These are phyloP conservation scores for Phytophthora pseudosyringae DNA, from an alignment of 352 stramenopile species.

Conservation along the genomic window DNA sequence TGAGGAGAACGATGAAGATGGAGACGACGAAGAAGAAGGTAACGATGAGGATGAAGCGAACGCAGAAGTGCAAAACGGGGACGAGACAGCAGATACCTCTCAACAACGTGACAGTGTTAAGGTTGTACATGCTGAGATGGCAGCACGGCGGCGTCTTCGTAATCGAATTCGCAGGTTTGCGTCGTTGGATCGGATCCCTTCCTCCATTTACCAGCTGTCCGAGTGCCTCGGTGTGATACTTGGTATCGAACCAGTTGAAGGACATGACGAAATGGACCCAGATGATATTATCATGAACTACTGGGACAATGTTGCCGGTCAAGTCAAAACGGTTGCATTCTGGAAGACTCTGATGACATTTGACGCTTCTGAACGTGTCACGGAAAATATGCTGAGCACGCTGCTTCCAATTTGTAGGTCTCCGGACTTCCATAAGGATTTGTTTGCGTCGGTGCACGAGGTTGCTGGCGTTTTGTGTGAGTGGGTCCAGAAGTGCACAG, in stretches of 20 bases:
- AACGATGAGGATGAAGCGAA: neutral
- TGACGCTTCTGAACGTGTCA: slow-evolving; percentile 46
- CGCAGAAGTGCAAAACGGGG: neutral
- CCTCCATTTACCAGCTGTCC: slow-evolving; percentile 63
- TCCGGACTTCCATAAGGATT: slow-evolving; percentile 63
- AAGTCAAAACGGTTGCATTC: slow-evolving; percentile 48
- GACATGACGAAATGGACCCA: slow-evolving; percentile 67
- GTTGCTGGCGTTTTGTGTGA: slow-evolving; percentile 65
- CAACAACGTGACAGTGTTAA: neutral
- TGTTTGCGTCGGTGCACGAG: slow-evolving; percentile 58
- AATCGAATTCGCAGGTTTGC: slow-evolving; percentile 49
- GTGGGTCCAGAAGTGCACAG: slow-evolving; percentile 64
- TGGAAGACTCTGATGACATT: slow-evolving; percentile 56
- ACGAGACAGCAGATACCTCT: neutral
- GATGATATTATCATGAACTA: slow-evolving; percentile 84
- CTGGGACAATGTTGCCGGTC: slow-evolving; percentile 49
- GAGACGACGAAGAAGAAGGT: neutral
- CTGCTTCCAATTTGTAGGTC: slow-evolving; percentile 65
- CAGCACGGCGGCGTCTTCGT: slow-evolving; percentile 2
- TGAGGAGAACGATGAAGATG: slow-evolving; percentile 14
- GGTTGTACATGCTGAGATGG: neutral
- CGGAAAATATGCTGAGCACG: slow-evolving; percentile 58
- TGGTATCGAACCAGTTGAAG: slow-evolving; percentile 62
- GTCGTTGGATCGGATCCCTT: slow-evolving; percentile 44
- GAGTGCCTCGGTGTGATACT: slow-evolving; percentile 77